Base-by-base conservation (phyloP, 495 filamentous ascomycete species). In the Aspergillus sclerotioniger region DNA sequence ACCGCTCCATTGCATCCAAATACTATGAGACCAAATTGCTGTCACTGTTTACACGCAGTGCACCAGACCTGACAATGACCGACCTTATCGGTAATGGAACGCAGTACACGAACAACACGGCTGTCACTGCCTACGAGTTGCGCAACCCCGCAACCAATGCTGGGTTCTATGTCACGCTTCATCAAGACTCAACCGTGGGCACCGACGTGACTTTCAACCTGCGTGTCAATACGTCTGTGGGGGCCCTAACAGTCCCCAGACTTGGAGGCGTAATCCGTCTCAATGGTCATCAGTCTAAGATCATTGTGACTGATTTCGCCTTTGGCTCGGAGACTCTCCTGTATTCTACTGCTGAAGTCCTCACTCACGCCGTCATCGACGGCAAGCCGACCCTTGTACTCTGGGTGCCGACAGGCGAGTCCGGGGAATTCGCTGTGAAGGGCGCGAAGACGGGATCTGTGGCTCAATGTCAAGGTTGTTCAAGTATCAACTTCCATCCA, bases 21-120 rank as follows among this genome's bases (percentile, higher is more conserved):
- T 86, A 81, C 59, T 76, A 80, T 53, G 83, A 87, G 66, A 85
- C 81, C 8, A 87, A 87, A 57, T 68, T 82, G 41, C 62, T 86
- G 17, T 78, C 76, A 0, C 59, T 84, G 62, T 86, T 87, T 48
- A 80, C 78, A 0, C 72, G 82, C 10, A 74, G 76, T 47, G 79
- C 82, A 12, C 66, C 67, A 35, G 82, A 85, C 52, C 67, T 87
- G 47, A 76, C 81, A 0, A 67, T 74, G 49, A 82, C 81, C 0
- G 72, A 84, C 32, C 74, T 82, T 56, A 58, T 82, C 20, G 81
- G 78, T 7, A 86, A 85, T 62, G 81, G 82, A 12, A 84, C 84
- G 3, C 75, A 76, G 51, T 84, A 83, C 56, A 74, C 82, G 5
- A 76, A 76, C 35, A 85, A 80, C 52, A 43, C 68, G 0, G 68